A percentile compares a stretch with the other conserved stretches of the same genome.
Evolutionary conservation across 1,284 basidiomycete species (phyloP).

Genomic region (Puccinia horiana): DNA sequence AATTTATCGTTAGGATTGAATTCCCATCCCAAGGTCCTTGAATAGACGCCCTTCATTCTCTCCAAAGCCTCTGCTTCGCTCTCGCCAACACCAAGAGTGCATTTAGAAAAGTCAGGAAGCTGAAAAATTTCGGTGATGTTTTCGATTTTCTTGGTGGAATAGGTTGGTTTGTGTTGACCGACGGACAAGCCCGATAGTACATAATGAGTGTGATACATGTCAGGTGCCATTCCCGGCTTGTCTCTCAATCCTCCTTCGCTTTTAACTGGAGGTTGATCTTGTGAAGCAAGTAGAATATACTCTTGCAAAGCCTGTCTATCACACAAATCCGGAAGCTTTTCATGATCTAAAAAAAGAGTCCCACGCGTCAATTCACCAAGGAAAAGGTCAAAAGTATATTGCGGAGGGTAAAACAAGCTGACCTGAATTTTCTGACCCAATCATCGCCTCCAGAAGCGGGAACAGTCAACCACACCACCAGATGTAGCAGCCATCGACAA

Average conservation of each 20-base stretch:
- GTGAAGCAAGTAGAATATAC: constrained; percentile 58
- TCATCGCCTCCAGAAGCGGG: constrained; percentile 70
- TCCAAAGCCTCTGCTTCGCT: not conserved
- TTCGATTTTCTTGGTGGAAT: not conserved
- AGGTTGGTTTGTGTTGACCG: constrained; percentile 68
- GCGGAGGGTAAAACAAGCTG: too few relatives aligned
- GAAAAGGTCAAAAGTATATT: too few relatives aligned
- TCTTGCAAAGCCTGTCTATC: constrained; percentile 56
- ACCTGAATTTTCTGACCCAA: constrained; percentile 59
- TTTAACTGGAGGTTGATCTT: constrained; percentile 47
- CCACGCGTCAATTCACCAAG: too few relatives aligned
- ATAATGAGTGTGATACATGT: constrained; percentile 88
- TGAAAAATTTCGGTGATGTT: constrained; percentile 1
- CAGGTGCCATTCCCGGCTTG: constrained; percentile 61
- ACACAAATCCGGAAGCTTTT: constrained; percentile 51
- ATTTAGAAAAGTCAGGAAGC: not conserved
- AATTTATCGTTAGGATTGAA: not conserved
- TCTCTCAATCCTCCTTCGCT: constrained; percentile 35
- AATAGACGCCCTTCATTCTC: constrained; percentile 32
- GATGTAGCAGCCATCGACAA: constrained; percentile 97
- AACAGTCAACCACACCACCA: constrained; percentile 97
- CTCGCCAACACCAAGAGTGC: not conserved
- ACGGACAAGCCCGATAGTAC: constrained; percentile 82
- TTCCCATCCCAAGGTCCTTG: constrained; percentile 7
- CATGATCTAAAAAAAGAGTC: not conserved